Conservation (phyloP, 768 basidiomycete genomes). For the Psilocybe azurescens region DNA sequence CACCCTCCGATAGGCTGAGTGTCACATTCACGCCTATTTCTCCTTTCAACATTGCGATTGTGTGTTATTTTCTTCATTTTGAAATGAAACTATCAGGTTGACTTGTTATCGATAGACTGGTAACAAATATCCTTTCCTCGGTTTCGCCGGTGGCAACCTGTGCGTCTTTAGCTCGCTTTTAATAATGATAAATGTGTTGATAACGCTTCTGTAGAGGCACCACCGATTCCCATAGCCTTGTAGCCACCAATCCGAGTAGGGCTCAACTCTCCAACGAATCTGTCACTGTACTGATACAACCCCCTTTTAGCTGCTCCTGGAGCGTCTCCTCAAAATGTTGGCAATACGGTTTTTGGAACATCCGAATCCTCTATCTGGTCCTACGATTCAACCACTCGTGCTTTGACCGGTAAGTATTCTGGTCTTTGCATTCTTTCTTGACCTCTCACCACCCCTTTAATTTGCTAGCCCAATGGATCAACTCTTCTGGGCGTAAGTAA, state of each 20-base stretch:
- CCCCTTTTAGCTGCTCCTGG: constrained; percentile 9
- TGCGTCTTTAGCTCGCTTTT: not conserved
- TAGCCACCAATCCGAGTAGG: constrained; percentile 14
- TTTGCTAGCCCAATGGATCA: constrained; percentile 16
- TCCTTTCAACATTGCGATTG: constrained; percentile 18
- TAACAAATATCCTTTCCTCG: constrained; percentile 8
- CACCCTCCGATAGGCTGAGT: not conserved
- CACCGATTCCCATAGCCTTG: not conserved
- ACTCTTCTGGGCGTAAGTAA: constrained; percentile 4
- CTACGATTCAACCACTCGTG: not conserved
- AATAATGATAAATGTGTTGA: not conserved
- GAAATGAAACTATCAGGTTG: not conserved
- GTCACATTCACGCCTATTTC: constrained; percentile 11
- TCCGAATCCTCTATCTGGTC: constrained; percentile 15
- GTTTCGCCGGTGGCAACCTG: constrained; percentile 9
- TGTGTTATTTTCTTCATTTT: not conserved
- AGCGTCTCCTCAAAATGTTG: constrained; percentile 2
- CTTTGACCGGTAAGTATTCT: constrained; percentile 4
- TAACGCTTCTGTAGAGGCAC: not conserved
- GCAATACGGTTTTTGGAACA: not conserved
- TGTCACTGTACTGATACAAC: not conserved
- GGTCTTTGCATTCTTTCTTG: not conserved
- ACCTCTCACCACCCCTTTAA: not conserved
- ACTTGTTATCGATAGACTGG: not conserved
- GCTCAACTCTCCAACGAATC: not conserved